These are phyloP conservation scores for Rhytidiadelphus loreus DNA, from an alignment of 225 moss, liverwort and hornwort species.

Conservation along the genomic window DNA sequence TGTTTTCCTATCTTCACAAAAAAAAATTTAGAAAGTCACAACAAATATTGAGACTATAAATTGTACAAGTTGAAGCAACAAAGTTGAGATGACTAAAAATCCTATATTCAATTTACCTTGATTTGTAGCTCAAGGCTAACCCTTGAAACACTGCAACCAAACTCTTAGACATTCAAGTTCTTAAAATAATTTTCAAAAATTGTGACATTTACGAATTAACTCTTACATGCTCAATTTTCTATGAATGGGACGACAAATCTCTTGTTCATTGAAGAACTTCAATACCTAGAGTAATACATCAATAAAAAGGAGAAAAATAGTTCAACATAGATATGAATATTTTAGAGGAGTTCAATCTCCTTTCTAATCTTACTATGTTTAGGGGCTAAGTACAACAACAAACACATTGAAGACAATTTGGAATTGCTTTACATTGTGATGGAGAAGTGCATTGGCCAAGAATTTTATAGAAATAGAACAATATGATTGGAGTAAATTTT, in stretches of 20 bases:
- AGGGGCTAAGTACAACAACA: not conserved
- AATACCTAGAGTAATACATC: not conserved
- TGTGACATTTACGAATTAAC: not conserved
- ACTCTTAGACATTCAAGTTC: accelerated
- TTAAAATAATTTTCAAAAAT: not conserved
- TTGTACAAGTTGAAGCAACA: no score
- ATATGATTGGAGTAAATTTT: not conserved
- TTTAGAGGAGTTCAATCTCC: not conserved
- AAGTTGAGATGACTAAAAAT: no score
- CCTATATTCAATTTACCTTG: no score
- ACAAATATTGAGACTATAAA: no score
- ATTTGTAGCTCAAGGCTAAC: not conserved
- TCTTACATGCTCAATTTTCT: not conserved
- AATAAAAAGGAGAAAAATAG: not conserved
- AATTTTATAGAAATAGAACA: not conserved
- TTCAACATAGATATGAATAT: not conserved
- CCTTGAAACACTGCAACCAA: not conserved
- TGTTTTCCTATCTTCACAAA: no score
- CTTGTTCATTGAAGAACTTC: not conserved
- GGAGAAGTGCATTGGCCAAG: accelerated
- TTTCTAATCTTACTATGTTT: accelerated
- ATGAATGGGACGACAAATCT: accelerated
- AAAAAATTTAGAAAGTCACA: no score
- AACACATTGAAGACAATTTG: not conserved
- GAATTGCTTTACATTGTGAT: accelerated